Percentiles rank a stretch among this genome's conserved stretches.
Evolutionary conservation across 495 filamentous ascomycete genomes (phyloP).

Genomic region (Parmelia sp.): DNA sequence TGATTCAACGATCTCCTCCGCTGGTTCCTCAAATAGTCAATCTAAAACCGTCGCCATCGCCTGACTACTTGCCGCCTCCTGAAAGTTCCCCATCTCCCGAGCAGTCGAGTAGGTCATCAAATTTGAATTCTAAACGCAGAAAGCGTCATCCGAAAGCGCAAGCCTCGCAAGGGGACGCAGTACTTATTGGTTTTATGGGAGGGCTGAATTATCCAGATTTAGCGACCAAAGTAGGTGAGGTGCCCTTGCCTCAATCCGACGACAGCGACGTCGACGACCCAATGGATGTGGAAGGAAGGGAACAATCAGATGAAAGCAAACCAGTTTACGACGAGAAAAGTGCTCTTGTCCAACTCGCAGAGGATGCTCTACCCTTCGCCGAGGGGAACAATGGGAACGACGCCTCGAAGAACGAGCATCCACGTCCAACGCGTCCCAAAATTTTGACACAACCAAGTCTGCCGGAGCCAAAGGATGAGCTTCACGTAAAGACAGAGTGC

Average conservation of each 20-base stretch:
- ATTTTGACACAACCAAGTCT: slow-evolving; percentile 12
- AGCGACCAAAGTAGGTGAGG: slow-evolving; percentile 31
- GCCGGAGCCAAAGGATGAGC: background rate
- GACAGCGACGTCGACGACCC: slow-evolving; percentile 17
- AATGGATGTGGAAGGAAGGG: slow-evolving; percentile 13
- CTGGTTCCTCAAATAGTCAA: slow-evolving; percentile 27
- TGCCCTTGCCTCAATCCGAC: slow-evolving; percentile 24
- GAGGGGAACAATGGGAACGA: slow-evolving; percentile 4
- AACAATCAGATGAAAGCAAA: slow-evolving; percentile 5
- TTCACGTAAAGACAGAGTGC: background rate
- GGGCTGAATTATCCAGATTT: slow-evolving; percentile 43
- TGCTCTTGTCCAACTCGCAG: slow-evolving; percentile 13
- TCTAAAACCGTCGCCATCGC: slow-evolving; percentile 29
- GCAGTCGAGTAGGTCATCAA: slow-evolving; percentile 18
- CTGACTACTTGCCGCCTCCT: slow-evolving; percentile 24
- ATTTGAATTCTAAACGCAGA: slow-evolving; percentile 22
- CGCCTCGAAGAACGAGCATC: slow-evolving; percentile 8
- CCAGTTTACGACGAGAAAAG: background rate
- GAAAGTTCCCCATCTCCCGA: slow-evolving; percentile 25
- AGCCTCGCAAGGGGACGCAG: slow-evolving; percentile 39
- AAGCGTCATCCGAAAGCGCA: slow-evolving; percentile 37
- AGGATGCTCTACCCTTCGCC: slow-evolving; percentile 9
- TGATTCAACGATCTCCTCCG: slow-evolving; percentile 29
- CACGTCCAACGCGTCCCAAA: slow-evolving; percentile 14
- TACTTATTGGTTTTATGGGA: slow-evolving; percentile 42